Percentiles rank a stretch among this genome's conserved stretches.
Evolutionary conservation across 768 basidiomycete genomes (phyloP).

Genomic region (Rhizopogon vesiculosus): DNA sequence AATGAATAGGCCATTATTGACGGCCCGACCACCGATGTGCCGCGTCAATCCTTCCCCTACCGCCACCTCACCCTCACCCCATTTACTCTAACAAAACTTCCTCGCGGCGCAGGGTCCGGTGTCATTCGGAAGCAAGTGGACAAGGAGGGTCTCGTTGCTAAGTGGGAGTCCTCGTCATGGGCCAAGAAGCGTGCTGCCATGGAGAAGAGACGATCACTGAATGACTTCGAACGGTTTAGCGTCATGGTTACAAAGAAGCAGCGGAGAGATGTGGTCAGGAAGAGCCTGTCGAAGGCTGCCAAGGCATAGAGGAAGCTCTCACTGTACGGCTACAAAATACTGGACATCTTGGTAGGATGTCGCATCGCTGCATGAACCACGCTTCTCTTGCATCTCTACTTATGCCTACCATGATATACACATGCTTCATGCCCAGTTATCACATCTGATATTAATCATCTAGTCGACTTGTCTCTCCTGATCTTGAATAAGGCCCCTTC

Average conservation of each 20-base stretch:
- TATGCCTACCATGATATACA: constrained; percentile 19
- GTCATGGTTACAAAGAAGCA: constrained; percentile 88
- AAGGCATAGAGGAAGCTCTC: constrained; percentile 33
- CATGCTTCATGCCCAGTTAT: constrained; percentile 6
- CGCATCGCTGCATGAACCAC: constrained; percentile 6
- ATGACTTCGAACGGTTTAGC: constrained; percentile 90
- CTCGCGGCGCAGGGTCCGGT: constrained; percentile 81
- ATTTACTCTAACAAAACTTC: constrained; percentile 74
- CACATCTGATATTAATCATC: neutral
- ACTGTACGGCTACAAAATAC: neutral
- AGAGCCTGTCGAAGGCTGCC: constrained; percentile 54
- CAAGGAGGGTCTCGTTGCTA: constrained; percentile 75
- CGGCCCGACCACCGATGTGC: constrained; percentile 86
- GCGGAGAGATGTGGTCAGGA: constrained; percentile 74
- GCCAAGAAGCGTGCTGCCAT: constrained; percentile 79
- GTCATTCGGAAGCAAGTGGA: constrained; percentile 83
- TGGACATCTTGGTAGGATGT: constrained; percentile 2
- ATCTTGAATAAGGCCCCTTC: neutral
- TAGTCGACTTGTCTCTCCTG: neutral
- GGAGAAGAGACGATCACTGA: constrained; percentile 67
- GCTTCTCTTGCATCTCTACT: constrained; percentile 9
- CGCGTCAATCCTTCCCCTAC: constrained; percentile 90
- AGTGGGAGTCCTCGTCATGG: constrained; percentile 90
- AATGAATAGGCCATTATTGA: constrained; percentile 82
- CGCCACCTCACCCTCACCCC: constrained; percentile 91